These are phyloP conservation scores for Metschnikowia cerradonensis DNA, from an alignment of 805 yeast genomes.

Conservation along the genomic window DNA sequence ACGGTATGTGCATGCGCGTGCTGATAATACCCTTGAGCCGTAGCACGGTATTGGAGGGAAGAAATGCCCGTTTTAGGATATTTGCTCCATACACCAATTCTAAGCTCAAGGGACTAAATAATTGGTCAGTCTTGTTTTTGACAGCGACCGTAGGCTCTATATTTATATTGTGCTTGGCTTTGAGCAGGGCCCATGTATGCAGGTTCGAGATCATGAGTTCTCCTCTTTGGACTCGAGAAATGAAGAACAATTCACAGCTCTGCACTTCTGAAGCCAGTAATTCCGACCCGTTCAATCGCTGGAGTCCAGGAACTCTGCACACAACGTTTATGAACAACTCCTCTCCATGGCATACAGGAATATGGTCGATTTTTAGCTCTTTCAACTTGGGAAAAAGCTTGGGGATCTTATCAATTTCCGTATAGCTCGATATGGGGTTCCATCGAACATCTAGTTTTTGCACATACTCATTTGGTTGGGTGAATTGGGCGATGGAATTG, in stretches of 20 bases:
- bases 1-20: slow-evolving; percentile 13
- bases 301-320: slow-evolving; percentile 35
- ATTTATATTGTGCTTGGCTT: slow-evolving; percentile 29
- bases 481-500: slow-evolving; percentile 6
- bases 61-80: slow-evolving; percentile 18
- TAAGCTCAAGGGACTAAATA: background rate
- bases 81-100: background rate
- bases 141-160: background rate
- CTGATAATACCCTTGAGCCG: slow-evolving; percentile 33
- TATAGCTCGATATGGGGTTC: slow-evolving; percentile 48
- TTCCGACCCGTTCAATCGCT: slow-evolving; percentile 53
- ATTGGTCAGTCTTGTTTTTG: too few relatives aligned
- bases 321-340: slow-evolving; percentile 37
- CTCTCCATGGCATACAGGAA: slow-evolving; percentile 15
- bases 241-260: slow-evolving; percentile 67
- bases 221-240: slow-evolving; percentile 44
- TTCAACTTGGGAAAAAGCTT: slow-evolving; percentile 38
- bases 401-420: slow-evolving; percentile 41
- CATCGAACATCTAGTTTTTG: slow-evolving; percentile 46
- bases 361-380: slow-evolving; percentile 43
- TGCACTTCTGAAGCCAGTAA: slow-evolving; percentile 45
- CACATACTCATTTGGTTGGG: background rate
- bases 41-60: slow-evolving; percentile 26
- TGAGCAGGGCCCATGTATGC: slow-evolving; percentile 43
- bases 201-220: slow-evolving; percentile 18